Percentiles rank a stretch among this genome's conserved stretches.
These are phyloP conservation scores for Volvariella surrecta DNA, from an alignment of 1,284 basidiomycete genomes.

Conservation along the genomic window DNA sequence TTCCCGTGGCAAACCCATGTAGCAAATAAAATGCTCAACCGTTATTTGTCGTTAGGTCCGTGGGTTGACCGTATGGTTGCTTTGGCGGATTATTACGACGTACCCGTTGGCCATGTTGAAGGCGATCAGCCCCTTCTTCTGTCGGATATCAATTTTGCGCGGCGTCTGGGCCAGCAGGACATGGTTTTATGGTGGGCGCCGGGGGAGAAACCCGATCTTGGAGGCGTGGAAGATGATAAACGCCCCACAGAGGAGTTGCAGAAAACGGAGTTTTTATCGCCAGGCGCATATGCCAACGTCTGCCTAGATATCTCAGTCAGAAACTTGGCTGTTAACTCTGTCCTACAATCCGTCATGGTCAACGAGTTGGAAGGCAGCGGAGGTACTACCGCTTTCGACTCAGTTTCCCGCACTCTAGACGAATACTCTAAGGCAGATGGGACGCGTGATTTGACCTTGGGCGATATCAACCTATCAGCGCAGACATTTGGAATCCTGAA, in stretches of 20 bases:
- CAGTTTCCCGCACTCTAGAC: constrained; percentile 84
- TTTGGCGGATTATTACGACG: constrained; percentile 86
- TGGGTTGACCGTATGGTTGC: constrained; percentile 83
- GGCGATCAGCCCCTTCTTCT: constrained; percentile 84
- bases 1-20: constrained; percentile 75
- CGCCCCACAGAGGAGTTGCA: constrained; percentile 74
- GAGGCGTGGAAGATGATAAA: constrained; percentile 86
- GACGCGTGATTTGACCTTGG: constrained; percentile 75
- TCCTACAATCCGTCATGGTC: constrained; percentile 90
- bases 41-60: constrained; percentile 72
- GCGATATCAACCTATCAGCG: constrained; percentile 89
- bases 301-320: constrained; percentile 86
- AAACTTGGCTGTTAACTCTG: constrained; percentile 91
- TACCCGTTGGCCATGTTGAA: constrained; percentile 89
- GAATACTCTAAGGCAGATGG: constrained; percentile 80
- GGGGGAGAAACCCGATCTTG: constrained; percentile 85
- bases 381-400: constrained; percentile 90
- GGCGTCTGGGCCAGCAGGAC: constrained; percentile 81
- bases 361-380: constrained; percentile 96
- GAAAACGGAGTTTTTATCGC: constrained; percentile 78
- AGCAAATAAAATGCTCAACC: constrained; percentile 72
- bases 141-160: constrained; percentile 88
- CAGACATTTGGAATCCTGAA: constrained; percentile 85
- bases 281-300: constrained; percentile 90
- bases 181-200: constrained; percentile 97